Evolutionary conservation across 1,139 yeast genomes (phyloP).

Genomic region (Debaryomyces udenii): DNA sequence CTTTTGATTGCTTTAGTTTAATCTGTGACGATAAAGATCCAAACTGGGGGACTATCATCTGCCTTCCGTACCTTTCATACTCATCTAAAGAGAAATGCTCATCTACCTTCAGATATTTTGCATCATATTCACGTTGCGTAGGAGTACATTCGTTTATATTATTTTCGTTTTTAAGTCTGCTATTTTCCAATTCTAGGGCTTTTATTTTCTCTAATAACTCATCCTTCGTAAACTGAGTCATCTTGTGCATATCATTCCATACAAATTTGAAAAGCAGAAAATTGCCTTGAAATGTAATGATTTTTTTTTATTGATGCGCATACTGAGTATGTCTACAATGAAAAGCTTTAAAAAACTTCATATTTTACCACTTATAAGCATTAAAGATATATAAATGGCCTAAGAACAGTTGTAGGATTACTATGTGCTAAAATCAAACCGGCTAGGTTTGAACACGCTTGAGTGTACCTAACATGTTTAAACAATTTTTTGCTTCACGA

Average conservation of each 20-base stretch:
- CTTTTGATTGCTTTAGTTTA: slow-evolving; percentile 55
- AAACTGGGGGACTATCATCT: slow-evolving; percentile 85
- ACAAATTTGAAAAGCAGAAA: too few species aligned
- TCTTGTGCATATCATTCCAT: neutral
- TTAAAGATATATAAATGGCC: too few species aligned
- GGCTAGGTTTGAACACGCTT: too few species aligned
- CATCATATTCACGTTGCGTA: slow-evolving; percentile 1
- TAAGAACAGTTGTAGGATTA: too few species aligned
- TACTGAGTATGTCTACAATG: too few species aligned
- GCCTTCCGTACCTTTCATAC: slow-evolving; percentile 86
- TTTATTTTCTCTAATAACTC: slow-evolving; percentile 25
- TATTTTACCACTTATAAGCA: too few species aligned
- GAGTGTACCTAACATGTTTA: too few species aligned
- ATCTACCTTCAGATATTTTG: slow-evolving; percentile 13
- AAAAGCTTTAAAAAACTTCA: too few species aligned
- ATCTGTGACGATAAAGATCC: slow-evolving; percentile 62
- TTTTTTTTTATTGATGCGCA: too few species aligned
- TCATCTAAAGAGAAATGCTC: slow-evolving; percentile 56
- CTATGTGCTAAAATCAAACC: too few species aligned
- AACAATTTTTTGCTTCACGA: slow-evolving; percentile 55
- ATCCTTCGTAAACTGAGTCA: slow-evolving; percentile 16
- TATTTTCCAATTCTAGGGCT: slow-evolving; percentile 30
- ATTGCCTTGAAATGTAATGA: too few species aligned
- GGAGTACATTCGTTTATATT: neutral
- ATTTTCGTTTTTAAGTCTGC: slow-evolving; percentile 16